Evolutionary conservation across 2,329 filamentous ascomycete species (phyloP).

Genomic region (Thielaviopsis ethacetica): DNA sequence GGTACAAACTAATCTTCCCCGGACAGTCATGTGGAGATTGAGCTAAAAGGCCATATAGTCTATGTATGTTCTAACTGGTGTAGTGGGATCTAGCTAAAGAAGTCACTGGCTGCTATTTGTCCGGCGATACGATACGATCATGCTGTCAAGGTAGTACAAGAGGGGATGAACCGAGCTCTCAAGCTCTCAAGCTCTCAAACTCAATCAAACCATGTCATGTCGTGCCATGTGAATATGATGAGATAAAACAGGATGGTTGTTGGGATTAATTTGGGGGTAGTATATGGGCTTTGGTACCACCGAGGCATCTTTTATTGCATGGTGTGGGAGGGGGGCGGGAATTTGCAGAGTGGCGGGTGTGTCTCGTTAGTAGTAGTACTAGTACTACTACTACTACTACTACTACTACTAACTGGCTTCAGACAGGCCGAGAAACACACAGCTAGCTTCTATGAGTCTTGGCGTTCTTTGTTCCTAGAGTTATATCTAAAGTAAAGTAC

Average conservation of each 20-base stretch:
- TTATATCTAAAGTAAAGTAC: too few relatives aligned
- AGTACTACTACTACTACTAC: not conserved
- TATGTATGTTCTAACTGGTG: not conserved
- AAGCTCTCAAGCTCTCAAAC: too few relatives aligned
- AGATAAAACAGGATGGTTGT: not conserved
- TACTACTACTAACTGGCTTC: too few relatives aligned
- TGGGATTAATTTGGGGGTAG: not conserved
- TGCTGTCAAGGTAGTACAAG: not conserved
- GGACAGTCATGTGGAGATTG: not conserved
- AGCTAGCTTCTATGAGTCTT: not conserved
- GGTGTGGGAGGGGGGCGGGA: too few relatives aligned
- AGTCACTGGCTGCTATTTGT: not conserved
- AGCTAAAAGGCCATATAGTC: too few relatives aligned
- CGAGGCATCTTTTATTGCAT: not conserved
- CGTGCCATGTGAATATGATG: not conserved
- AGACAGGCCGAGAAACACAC: not conserved
- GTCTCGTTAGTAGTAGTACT: not conserved
- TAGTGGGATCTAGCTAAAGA: not conserved
- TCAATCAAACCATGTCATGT: too few relatives aligned
- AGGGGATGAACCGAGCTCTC: not conserved
- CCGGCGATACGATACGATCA: not conserved
- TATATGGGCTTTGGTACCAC: not conserved
- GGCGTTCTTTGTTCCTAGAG: not conserved
- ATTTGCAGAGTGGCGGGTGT: not conserved
- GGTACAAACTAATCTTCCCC: not conserved